A percentile compares a stretch with the other conserved stretches of the same genome.
Conservation (phyloP, 2,329 filamentous ascomycete genomes). For the Xylaria arbuscula region DNA sequence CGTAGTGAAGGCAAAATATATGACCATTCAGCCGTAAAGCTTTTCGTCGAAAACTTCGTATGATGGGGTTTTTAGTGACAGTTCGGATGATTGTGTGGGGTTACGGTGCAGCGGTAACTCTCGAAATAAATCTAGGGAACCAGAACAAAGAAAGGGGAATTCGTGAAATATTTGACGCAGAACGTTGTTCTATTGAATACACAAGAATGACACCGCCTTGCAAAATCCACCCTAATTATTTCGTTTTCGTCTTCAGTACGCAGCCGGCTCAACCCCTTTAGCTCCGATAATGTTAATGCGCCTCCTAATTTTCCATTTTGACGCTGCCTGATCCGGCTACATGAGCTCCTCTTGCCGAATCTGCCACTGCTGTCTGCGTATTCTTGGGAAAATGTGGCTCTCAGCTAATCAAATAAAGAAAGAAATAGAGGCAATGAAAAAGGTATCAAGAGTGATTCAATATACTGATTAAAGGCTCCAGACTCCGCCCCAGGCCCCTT, state of each 20-base stretch:
- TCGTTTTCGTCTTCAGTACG: slow-evolving; percentile 32
- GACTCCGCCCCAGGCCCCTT: slow-evolving; percentile 30
- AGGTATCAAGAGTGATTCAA: slow-evolving; percentile 35
- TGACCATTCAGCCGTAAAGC: background rate
- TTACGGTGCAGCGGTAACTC: background rate
- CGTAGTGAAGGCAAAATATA: background rate
- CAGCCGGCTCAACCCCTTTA: slow-evolving; percentile 22
- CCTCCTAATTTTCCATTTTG: slow-evolving; percentile 15
- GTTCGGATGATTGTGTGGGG: background rate
- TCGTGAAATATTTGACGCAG: slow-evolving; percentile 25
- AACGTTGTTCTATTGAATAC: slow-evolving; percentile 39
- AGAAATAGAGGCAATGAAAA: slow-evolving; percentile 27
- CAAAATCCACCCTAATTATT: slow-evolving; percentile 30
- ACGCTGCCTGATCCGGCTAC: slow-evolving; percentile 21
- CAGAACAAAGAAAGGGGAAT: background rate
- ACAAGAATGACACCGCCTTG: slow-evolving; percentile 32
- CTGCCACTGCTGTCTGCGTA: slow-evolving; percentile 20
- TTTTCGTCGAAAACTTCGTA: background rate
- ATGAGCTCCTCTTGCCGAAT: slow-evolving; percentile 28
- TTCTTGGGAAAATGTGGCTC: slow-evolving; percentile 18
- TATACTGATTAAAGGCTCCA: slow-evolving; percentile 40
- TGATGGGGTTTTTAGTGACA: background rate
- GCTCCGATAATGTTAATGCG: slow-evolving; percentile 26
- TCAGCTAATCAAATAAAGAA: background rate
- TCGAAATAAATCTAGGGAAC: background rate